A percentile compares a stretch with the other conserved stretches of the same genome.
These are phyloP conservation scores for Blastomyces gilchristii DNA, from an alignment of 2,329 filamentous ascomycete species.

Conservation along the genomic window DNA sequence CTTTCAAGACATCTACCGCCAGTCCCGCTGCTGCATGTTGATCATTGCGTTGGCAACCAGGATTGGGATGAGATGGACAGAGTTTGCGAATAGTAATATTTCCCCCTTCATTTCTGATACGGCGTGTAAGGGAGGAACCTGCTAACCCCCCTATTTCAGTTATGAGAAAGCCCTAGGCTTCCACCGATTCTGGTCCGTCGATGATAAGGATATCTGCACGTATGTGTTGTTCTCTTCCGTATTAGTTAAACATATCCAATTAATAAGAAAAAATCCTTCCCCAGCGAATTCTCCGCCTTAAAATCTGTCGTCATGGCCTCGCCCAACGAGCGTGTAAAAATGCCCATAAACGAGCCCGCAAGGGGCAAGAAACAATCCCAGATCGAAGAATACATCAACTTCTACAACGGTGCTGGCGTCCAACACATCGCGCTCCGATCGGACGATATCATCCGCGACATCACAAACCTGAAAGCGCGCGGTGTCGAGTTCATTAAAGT, in stretches of 20 bases:
- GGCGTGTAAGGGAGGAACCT: too few species aligned
- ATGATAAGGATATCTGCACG: conserved; percentile 82
- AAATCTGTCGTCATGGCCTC: conserved; percentile 86
- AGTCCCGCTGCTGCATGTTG: conserved; percentile 63
- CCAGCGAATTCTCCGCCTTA: conserved; percentile 68
- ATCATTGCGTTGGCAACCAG: conserved; percentile 97
- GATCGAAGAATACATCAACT: conserved; percentile 87
- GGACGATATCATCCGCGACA: conserved; percentile 63
- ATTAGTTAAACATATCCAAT: neutral
- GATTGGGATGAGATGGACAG: conserved; percentile 80
- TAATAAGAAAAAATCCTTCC: neutral
- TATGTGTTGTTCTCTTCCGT: conserved; percentile 17
- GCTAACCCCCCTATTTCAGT: conserved; percentile 29
- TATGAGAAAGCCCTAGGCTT: conserved; percentile 87
- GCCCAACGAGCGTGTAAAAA: conserved; percentile 78
- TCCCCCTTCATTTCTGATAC: neutral
- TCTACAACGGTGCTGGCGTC: conserved; percentile 80
- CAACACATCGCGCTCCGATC: conserved; percentile 90
- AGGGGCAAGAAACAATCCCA: conserved; percentile 82
- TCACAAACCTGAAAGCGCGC: conserved; percentile 67
- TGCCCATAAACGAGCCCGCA: conserved; percentile 97
- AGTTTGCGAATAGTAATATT: conserved; percentile 48
- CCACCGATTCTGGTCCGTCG: conserved; percentile 95
- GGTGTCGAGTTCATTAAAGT: conserved; percentile 91
- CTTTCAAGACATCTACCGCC: conserved; percentile 45